phyloP scores from a whole-genome alignment of 192 early-diverging fungal genomes.

The Bifiguratus adelaidae region DNA sequence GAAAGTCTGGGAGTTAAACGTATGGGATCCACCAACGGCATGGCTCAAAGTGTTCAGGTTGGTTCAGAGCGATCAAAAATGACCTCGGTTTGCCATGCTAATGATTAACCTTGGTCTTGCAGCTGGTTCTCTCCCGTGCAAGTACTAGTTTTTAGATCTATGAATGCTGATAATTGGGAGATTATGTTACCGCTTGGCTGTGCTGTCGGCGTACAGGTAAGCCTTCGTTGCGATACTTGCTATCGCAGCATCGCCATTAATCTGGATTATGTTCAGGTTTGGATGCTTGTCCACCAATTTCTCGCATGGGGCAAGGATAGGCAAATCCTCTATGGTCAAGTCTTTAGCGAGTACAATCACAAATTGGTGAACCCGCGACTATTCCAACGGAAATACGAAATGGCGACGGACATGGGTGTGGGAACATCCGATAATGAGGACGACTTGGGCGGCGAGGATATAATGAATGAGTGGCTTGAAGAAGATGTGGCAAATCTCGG shows the following conservation, averaged over 20 bases:
- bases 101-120: neutral
- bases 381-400: constrained; percentile 44
- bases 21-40: constrained; percentile 31
- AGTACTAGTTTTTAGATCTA: constrained; percentile 34
- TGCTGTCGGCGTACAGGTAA: constrained; percentile 36
- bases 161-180: constrained; percentile 41
- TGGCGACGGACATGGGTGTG: constrained; percentile 17
- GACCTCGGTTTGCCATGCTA: neutral
- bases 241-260: constrained; percentile 15
- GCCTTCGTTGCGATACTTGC: constrained; percentile 14
- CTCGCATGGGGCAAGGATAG: constrained; percentile 32
- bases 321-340: constrained; percentile 44
- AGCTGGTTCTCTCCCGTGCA: constrained; percentile 56
- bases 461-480: no score
- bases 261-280: neutral
- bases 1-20: constrained; percentile 32
- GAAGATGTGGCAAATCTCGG: no score
- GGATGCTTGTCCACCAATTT: neutral
- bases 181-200: constrained; percentile 41
- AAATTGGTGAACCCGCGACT: constrained; percentile 52
- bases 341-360: constrained; percentile 47
- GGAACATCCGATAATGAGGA: constrained; percentile 1
- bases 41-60: constrained; percentile 26
- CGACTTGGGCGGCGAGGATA: neutral
- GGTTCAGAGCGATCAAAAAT: neutral